Percentiles rank a stretch among this genome's conserved stretches.
These are phyloP conservation scores for Dentipellis sp. DNA, from an alignment of 768 basidiomycete species.

Conservation along the genomic window DNA sequence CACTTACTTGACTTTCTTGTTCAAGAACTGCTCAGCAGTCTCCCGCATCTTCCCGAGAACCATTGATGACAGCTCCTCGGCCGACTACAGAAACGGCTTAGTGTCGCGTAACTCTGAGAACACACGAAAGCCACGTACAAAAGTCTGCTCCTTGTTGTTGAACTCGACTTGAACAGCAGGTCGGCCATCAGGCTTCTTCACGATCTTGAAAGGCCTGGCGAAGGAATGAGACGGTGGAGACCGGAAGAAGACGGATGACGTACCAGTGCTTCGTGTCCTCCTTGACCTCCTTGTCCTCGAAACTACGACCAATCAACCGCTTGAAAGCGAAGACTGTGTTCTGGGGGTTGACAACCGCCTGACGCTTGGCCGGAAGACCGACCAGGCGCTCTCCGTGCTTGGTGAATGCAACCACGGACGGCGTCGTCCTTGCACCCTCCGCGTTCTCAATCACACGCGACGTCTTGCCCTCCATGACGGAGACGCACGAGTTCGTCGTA, in stretches of 20 bases:
- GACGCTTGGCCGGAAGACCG: conserved; percentile 94
- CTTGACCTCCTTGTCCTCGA: conserved; percentile 88
- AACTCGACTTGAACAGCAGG: conserved; percentile 82
- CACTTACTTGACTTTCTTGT: conserved; percentile 90
- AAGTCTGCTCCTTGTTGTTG: conserved; percentile 72
- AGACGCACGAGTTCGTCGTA: conserved; percentile 86
- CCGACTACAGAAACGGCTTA: conserved; percentile 40
- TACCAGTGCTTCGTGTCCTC: conserved; percentile 83
- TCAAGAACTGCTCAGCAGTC: conserved; percentile 88
- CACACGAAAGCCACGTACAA: conserved; percentile 38
- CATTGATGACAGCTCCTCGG: conserved; percentile 84
- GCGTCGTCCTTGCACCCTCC: conserved; percentile 96
- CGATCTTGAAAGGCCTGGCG: conserved; percentile 72
- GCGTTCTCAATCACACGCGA: conserved; percentile 95
- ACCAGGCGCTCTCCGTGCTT: conserved; percentile 96
- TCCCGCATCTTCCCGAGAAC: conserved; percentile 90
- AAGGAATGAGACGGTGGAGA: background rate
- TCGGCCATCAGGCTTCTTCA: conserved; percentile 60
- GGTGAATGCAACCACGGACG: conserved; percentile 97
- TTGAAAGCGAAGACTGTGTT: conserved; percentile 96
- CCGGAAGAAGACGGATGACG: conserved; percentile 11
- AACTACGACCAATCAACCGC: conserved; percentile 90
- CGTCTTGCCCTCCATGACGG: conserved; percentile 93
- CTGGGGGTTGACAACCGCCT: conserved; percentile 89
- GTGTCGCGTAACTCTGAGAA: background rate